Conservation (phyloP, 2,329 filamentous ascomycete genomes). For the Fusarium buharicum region DNA sequence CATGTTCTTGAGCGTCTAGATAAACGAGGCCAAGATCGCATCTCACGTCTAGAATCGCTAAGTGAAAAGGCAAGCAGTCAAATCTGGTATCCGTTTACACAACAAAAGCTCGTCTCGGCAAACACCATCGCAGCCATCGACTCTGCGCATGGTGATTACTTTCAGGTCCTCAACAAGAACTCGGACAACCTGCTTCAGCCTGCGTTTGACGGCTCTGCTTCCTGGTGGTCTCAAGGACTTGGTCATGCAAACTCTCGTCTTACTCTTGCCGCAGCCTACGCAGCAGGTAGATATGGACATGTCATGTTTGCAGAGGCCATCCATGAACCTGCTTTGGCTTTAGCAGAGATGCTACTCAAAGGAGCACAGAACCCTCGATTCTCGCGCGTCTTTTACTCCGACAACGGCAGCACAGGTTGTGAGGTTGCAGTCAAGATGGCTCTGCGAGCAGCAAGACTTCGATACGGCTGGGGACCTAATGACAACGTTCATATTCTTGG, state of each 20-base stretch:
- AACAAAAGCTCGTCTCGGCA: conserved; percentile 72
- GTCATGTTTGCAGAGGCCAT: conserved; percentile 87
- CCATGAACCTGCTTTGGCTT: conserved; percentile 78
- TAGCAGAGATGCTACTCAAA: conserved; percentile 72
- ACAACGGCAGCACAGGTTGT: conserved; percentile 84
- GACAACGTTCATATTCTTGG: conserved; percentile 75
- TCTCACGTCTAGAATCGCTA: conserved; percentile 70
- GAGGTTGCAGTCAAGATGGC: conserved; percentile 91
- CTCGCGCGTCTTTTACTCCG: conserved; percentile 80
- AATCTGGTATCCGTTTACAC: conserved; percentile 91
- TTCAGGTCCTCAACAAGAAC: conserved; percentile 64
- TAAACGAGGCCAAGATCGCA: conserved; percentile 63
- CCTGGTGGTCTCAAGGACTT: conserved; percentile 92
- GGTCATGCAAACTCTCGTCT: conserved; percentile 80
- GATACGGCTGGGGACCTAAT: conserved; percentile 72
- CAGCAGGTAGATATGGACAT: conserved; percentile 85
- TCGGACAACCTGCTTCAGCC: conserved; percentile 51
- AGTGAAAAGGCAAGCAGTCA: conserved; percentile 66
- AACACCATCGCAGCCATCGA: conserved; percentile 79
- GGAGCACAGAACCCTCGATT: conserved; percentile 72
- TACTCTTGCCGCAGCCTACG: conserved; percentile 79
- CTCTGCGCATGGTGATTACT: conserved; percentile 81
- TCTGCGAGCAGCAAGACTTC: conserved; percentile 71
- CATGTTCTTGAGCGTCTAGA: conserved; percentile 63
- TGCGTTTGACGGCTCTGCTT: conserved; percentile 85